These are phyloP conservation scores for Cryphonectria nitschkei DNA, from an alignment of 2,329 filamentous ascomycete species.

Conservation along the genomic window DNA sequence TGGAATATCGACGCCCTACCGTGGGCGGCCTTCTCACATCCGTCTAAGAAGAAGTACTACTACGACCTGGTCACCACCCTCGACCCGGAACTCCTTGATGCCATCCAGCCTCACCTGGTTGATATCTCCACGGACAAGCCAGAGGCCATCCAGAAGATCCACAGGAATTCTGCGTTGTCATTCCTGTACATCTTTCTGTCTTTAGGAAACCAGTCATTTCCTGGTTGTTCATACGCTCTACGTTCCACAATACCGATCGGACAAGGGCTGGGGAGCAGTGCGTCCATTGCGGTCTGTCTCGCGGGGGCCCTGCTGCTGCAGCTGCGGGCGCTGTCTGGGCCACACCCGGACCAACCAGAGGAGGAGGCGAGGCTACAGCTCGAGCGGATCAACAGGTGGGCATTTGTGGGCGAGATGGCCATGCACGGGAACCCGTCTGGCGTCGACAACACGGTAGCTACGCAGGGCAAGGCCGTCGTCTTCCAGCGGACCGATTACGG, in stretches of 20 bases:
- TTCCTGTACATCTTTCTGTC: conserved; percentile 95
- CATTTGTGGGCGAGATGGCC: conserved; percentile 94
- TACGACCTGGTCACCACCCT: conserved; percentile 86
- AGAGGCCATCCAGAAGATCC: conserved; percentile 78
- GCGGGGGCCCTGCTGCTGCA: conserved; percentile 84
- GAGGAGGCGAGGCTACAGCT: conserved; percentile 89
- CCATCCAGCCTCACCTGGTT: conserved; percentile 78
- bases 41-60: conserved; percentile 91
- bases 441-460: conserved; percentile 94
- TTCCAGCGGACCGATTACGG: conserved; percentile 81
- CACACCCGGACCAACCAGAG: conserved; percentile 86
- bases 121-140: conserved; percentile 69
- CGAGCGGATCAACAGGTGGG: conserved; percentile 96
- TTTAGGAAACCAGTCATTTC: conserved; percentile 76
- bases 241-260: conserved; percentile 93
- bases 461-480: conserved; percentile 90
- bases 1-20: conserved; percentile 94
- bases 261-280: conserved; percentile 89
- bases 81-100: conserved; percentile 79
- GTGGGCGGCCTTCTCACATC: conserved; percentile 79
- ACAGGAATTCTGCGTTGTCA: conserved; percentile 77
- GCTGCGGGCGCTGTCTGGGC: conserved; percentile 83
- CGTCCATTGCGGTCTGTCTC: conserved; percentile 90
- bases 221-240: conserved; percentile 84
- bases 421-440: conserved; percentile 97